Evolutionary conservation across 345 rosid species (phyloP).

Genomic region (Melastoma malabathricum): DNA sequence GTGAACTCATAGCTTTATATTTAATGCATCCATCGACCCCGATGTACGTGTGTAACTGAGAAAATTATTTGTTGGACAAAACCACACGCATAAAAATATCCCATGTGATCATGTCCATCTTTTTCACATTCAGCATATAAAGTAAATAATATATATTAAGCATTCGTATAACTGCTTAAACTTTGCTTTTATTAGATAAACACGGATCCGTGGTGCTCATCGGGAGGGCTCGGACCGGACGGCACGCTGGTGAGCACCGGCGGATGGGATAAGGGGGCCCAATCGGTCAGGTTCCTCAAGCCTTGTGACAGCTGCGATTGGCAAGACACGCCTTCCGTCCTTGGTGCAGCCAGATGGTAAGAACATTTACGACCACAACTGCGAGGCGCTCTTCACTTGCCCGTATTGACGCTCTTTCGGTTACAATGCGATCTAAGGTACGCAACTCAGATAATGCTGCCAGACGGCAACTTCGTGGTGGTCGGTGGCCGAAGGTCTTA

Average conservation of each 20-base stretch:
- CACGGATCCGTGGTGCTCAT: slow-evolving; percentile 95
- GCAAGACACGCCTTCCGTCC: slow-evolving; percentile 52
- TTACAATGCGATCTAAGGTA: slow-evolving; percentile 19
- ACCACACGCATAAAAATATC: too few species aligned
- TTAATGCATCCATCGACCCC: too few species aligned
- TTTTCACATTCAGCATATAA: too few species aligned
- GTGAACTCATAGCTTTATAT: too few species aligned
- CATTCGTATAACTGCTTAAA: too few species aligned
- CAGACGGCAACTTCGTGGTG: slow-evolving; percentile 58
- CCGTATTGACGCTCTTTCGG: too few species aligned
- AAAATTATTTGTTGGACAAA: too few species aligned
- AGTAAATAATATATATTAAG: too few species aligned
- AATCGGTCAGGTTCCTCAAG: slow-evolving; percentile 42
- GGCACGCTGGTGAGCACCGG: slow-evolving; percentile 73
- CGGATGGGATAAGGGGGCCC: slow-evolving; percentile 53
- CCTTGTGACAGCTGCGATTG: slow-evolving; percentile 32
- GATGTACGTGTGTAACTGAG: too few species aligned
- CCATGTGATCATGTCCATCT: too few species aligned
- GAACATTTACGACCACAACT: too few species aligned
- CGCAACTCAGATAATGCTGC: slow-evolving; percentile 59
- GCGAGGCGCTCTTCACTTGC: too few species aligned
- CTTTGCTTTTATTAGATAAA: slow-evolving; percentile 28
- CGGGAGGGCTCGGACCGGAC: slow-evolving; percentile 58
- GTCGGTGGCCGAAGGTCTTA: slow-evolving; percentile 71
- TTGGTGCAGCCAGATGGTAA: slow-evolving; percentile 68